These are phyloP conservation scores for Haplographium delicatum DNA, from an alignment of 495 filamentous ascomycete species.

Conservation along the genomic window DNA sequence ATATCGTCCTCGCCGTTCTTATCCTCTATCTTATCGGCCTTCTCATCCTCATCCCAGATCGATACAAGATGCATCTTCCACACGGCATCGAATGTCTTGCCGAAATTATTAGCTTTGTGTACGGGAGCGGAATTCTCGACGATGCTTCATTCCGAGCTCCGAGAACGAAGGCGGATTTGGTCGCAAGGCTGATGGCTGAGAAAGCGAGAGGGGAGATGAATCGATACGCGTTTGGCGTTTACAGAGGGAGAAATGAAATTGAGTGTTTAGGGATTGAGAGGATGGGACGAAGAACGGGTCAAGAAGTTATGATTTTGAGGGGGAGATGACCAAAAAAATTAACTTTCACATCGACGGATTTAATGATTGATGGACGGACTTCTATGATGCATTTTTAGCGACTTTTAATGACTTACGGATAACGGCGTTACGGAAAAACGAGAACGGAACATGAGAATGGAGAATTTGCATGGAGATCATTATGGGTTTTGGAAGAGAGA, in stretches of 20 bases:
- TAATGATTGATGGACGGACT: background rate
- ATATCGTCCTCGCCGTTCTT: slow-evolving; percentile 62
- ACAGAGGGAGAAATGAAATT: slow-evolving; percentile 43
- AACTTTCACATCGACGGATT: background rate
- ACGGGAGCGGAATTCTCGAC: slow-evolving; percentile 59
- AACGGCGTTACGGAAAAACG: background rate
- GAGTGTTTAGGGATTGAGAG: slow-evolving; percentile 62
- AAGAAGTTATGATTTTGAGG: background rate
- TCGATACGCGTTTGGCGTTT: slow-evolving; percentile 58
- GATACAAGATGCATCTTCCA: slow-evolving; percentile 55
- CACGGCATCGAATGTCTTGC: slow-evolving; percentile 66
- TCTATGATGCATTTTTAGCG: slow-evolving; percentile 1
- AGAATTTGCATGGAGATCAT: too few relatives aligned
- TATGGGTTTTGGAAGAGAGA: too few relatives aligned
- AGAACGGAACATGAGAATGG: too few relatives aligned
- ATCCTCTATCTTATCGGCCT: slow-evolving; percentile 55
- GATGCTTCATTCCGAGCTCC: slow-evolving; percentile 62
- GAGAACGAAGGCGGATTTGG: slow-evolving; percentile 55
- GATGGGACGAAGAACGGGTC: slow-evolving; percentile 25
- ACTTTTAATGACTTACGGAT: slow-evolving; percentile 5
- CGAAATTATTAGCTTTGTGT: slow-evolving; percentile 72
- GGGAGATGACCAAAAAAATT: background rate
- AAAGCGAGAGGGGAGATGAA: slow-evolving; percentile 31
- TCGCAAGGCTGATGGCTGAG: slow-evolving; percentile 49
- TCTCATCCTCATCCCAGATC: slow-evolving; percentile 44